Percentiles rank a stretch among this genome's conserved stretches.
phyloP scores from a whole-genome alignment of 2,329 filamentous ascomycete genomes.

The Paracoccidioides brasiliensis region DNA sequence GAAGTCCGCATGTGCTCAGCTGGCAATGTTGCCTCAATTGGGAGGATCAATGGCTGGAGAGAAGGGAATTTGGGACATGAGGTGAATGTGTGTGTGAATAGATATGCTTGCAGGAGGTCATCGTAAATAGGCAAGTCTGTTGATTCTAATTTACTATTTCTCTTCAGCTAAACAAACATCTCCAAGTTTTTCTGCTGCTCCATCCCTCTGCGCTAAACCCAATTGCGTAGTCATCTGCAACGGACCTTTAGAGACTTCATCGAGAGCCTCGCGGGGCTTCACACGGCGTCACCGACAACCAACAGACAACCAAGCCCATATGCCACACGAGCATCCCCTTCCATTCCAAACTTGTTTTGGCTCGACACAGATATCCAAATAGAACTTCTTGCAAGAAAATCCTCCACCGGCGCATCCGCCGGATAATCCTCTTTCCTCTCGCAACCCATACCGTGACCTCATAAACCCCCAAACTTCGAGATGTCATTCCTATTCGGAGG shows the following conservation, averaged over 20 bases:
- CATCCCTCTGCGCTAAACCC: too few species aligned
- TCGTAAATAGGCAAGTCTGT: not conserved
- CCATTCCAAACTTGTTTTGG: not conserved
- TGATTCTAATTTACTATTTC: too few species aligned
- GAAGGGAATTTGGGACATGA: not conserved
- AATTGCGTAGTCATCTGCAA: too few species aligned
- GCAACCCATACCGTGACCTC: not conserved
- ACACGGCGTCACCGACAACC: too few species aligned
- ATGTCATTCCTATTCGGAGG: slow-evolving; percentile 65
- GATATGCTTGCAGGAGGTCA: too few species aligned
- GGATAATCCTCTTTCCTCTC: not conserved
- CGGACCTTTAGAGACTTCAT: too few species aligned
- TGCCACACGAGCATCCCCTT: not conserved
- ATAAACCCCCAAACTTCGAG: slow-evolving; percentile 17
- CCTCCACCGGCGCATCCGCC: not conserved
- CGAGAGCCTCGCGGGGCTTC: too few species aligned
- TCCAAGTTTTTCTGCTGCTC: too few species aligned
- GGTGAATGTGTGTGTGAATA: not conserved
- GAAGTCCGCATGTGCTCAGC: slow-evolving; percentile 27
- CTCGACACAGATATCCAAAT: not conserved
- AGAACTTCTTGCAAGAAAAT: not conserved
- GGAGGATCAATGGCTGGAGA: not conserved
- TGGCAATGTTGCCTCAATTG: not conserved
- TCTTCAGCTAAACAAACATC: too few species aligned
- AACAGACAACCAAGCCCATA: not conserved